These are phyloP conservation scores for Multifurca ochricompacta DNA, from an alignment of 768 basidiomycete genomes.

Conservation along the genomic window DNA sequence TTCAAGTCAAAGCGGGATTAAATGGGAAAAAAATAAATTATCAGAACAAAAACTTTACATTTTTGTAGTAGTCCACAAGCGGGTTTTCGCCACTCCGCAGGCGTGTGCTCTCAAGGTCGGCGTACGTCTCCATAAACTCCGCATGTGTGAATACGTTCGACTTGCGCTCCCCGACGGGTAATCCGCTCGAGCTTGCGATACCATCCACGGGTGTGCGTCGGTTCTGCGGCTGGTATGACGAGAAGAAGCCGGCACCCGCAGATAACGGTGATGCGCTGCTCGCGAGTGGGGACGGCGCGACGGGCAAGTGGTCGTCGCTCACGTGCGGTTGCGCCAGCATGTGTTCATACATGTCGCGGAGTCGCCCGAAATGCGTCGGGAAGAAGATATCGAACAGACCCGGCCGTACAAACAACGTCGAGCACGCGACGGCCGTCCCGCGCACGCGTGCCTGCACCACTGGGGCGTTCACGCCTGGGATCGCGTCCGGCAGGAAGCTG, in stretches of 20 bases:
- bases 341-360: slow-evolving; percentile 87
- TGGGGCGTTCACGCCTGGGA: slow-evolving; percentile 70
- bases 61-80: slow-evolving; percentile 82
- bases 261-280: slow-evolving; percentile 42
- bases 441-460: slow-evolving; percentile 93
- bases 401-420: slow-evolving; percentile 85
- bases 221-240: slow-evolving; percentile 48
- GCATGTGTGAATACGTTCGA: slow-evolving; percentile 81
- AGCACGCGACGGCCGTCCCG: slow-evolving; percentile 79
- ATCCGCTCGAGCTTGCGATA: slow-evolving; percentile 63
- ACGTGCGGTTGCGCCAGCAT: slow-evolving; percentile 53
- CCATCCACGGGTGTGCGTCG: slow-evolving; percentile 62
- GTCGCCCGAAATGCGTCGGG: slow-evolving; percentile 79
- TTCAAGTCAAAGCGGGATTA: neutral
- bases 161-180: slow-evolving; percentile 74
- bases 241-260: slow-evolving; percentile 63
- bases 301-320: slow-evolving; percentile 24
- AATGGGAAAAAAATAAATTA: neutral
- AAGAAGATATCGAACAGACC: slow-evolving; percentile 99
- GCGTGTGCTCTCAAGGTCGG: slow-evolving; percentile 60
- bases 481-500: slow-evolving; percentile 75
- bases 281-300: slow-evolving; percentile 41
- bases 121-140: slow-evolving; percentile 85
- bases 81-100: slow-evolving; percentile 82
- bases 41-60: slow-evolving; percentile 89